Evolutionary conservation across 2,329 filamentous ascomycete species (phyloP).

Genomic region (Pseudomassariella vexata): DNA sequence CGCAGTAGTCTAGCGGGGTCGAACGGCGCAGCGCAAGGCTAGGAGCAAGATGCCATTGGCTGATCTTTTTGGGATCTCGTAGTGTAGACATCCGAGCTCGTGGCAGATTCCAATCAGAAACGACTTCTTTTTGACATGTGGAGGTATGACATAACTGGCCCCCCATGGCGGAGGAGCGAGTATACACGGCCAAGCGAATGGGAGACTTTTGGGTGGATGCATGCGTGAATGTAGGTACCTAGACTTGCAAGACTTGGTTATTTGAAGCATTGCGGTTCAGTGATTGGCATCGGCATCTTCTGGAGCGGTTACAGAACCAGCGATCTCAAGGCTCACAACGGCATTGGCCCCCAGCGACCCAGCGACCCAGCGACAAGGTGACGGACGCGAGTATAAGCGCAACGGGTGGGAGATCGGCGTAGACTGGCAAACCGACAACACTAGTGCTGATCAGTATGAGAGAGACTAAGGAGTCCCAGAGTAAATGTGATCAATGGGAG

Average conservation of each 20-base stretch:
- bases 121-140: too few species aligned
- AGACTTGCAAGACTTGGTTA: too few species aligned
- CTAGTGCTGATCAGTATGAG: too few species aligned
- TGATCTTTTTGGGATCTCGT: neutral
- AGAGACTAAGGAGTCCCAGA: too few species aligned
- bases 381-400: conserved; percentile 3
- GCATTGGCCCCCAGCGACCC: neutral
- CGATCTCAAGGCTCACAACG: neutral
- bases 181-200: conserved; percentile 1
- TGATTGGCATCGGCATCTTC: conserved; percentile 2
- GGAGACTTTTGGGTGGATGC: neutral
- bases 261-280: conserved; percentile 1
- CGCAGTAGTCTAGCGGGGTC: conserved; percentile 5
- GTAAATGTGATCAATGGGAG: too few species aligned
- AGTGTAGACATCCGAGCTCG: conserved; percentile 1
- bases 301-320: neutral
- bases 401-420: conserved; percentile 3
- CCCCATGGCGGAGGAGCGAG: neutral
- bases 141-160: conserved; percentile 6
- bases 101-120: conserved; percentile 4
- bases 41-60: conserved; percentile 2
- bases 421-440: conserved; percentile 1
- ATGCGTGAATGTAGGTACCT: too few species aligned
- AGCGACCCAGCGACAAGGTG: conserved; percentile 1
- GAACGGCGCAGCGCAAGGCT: too few species aligned